Conservation (phyloP, 2,329 filamentous ascomycete species). For the Shiraia bambusicola region DNA sequence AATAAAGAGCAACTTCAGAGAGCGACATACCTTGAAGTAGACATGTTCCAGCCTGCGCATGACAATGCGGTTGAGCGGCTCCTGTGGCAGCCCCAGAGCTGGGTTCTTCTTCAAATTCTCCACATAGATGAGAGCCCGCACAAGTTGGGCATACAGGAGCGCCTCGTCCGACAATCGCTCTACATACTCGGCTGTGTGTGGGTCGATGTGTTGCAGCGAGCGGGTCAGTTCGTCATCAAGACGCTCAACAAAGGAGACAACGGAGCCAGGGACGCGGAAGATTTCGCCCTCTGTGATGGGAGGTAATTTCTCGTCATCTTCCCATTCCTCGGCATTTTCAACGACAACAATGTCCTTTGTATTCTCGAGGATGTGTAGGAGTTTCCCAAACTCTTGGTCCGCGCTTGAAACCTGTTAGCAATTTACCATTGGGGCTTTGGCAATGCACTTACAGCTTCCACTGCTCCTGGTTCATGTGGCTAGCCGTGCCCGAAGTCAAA, state of each 20-base stretch:
- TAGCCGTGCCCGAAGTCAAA: slow-evolving; percentile 73
- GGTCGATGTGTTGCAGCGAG: slow-evolving; percentile 96
- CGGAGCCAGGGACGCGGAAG: slow-evolving; percentile 88
- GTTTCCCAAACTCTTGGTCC: slow-evolving; percentile 76
- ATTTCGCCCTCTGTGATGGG: slow-evolving; percentile 71
- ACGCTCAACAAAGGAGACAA: slow-evolving; percentile 92
- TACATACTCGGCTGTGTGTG: slow-evolving; percentile 98
- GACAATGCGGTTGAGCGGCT: slow-evolving; percentile 86
- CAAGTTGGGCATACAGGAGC: slow-evolving; percentile 86
- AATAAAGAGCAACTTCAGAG: neutral
- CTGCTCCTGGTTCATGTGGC: slow-evolving; percentile 90
- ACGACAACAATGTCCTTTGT: slow-evolving; percentile 82
- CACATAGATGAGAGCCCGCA: slow-evolving; percentile 84
- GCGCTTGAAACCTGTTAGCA: slow-evolving; percentile 51
- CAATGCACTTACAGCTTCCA: slow-evolving; percentile 72
- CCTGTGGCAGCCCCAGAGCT: slow-evolving; percentile 74
- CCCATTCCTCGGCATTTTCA: slow-evolving; percentile 95
- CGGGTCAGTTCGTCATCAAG: slow-evolving; percentile 96
- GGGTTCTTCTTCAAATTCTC: slow-evolving; percentile 74
- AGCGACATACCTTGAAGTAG: slow-evolving; percentile 81
- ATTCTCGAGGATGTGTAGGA: slow-evolving; percentile 76
- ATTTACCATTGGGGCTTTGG: neutral
- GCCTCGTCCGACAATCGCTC: slow-evolving; percentile 91
- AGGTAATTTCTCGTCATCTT: slow-evolving; percentile 94
- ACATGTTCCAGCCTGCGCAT: slow-evolving; percentile 95